Base-by-base conservation (phyloP, 495 filamentous ascomycete genomes). In the Aspergillus mulundensis region DNA sequence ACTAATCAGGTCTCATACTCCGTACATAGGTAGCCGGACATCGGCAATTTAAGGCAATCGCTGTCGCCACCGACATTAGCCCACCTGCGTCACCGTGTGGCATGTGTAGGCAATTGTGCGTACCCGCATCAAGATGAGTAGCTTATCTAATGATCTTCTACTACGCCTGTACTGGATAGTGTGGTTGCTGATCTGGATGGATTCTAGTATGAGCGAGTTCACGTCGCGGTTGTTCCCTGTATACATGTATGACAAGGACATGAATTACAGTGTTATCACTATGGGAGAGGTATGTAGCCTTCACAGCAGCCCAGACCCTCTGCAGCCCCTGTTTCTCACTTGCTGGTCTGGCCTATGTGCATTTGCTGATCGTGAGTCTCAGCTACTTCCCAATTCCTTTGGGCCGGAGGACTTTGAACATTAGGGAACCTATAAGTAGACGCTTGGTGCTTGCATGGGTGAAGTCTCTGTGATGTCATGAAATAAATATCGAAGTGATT, bases 241-340 rank as follows among this genome's bases (percentile, higher is more conserved):
- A n/a, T 86, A 96, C 63, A 93, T 98, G 94, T 92, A 90, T 68
- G 90, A 91, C 65, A 85, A 79, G 51, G 77, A 89, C 41, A 85
- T 83, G 4, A 76, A 83, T 24, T 88, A 80, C 58, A 77, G 79
- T 8, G 80, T 91, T n/a, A 83, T 80, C 76, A 90, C 81, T 39
- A 77, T 97, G 57, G 84, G 82, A 48, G 81, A 90, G 79, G 87
- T 89, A 73, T 59, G 24, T 48, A 12, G 5, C 18, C 28, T 10
- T 30, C 28, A 30, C 28, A 30, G 28, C 7, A 24, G 16, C n/a
- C 44, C 16, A 20, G 24, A 14, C 3, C 40, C 11, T 38, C 24
- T 42, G 24, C 20, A 36, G 21, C 11, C 12, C 24, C 25, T 54
- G 38, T 44, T 8, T 25, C 28, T 30, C 30, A 38, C 25, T 12